phyloP scores from a whole-genome alignment of 1,139 yeast species.

The Yamadazyma kanchanaburiensis region DNA sequence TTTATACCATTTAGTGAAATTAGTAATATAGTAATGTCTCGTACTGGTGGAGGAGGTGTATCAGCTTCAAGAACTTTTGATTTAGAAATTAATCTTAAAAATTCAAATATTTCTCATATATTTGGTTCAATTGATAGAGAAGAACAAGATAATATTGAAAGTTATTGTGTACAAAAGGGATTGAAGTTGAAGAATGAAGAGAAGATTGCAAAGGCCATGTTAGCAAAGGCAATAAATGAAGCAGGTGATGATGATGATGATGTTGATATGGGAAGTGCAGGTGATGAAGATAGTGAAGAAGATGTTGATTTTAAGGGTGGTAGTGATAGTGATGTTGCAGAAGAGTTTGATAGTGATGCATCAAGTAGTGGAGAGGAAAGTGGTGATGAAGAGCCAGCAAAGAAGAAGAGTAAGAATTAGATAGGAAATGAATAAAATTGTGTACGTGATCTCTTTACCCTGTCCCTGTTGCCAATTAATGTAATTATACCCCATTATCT shows the following conservation, averaged over 20 bases:
- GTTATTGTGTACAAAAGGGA: conserved; percentile 73
- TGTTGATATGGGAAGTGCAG: conserved; percentile 74
- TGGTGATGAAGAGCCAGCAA: conserved; percentile 40
- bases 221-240: conserved; percentile 73
- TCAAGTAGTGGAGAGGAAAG: conserved; percentile 37
- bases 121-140: conserved; percentile 90
- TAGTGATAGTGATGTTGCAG: conserved; percentile 73
- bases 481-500: too few relatives aligned
- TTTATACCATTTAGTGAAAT: conserved; percentile 87
- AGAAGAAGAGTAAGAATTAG: conserved; percentile 41
- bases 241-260: conserved; percentile 64
- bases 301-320: conserved; percentile 67
- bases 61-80: conserved; percentile 90
- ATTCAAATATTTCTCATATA: conserved; percentile 67
- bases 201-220: conserved; percentile 76
- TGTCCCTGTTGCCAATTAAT: too few relatives aligned
- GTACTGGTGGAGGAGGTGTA: conserved; percentile 79
- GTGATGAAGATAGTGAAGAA: conserved; percentile 64
- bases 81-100: conserved; percentile 69
- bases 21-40: conserved; percentile 72
- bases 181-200: conserved; percentile 85
- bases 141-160: conserved; percentile 79
- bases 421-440: conserved; percentile 1
- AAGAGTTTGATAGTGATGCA: conserved; percentile 81
- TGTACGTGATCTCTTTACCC: too few relatives aligned